phyloP scores from a whole-genome alignment of 1,139 yeast genomes.

The Kazachstania sp. region DNA sequence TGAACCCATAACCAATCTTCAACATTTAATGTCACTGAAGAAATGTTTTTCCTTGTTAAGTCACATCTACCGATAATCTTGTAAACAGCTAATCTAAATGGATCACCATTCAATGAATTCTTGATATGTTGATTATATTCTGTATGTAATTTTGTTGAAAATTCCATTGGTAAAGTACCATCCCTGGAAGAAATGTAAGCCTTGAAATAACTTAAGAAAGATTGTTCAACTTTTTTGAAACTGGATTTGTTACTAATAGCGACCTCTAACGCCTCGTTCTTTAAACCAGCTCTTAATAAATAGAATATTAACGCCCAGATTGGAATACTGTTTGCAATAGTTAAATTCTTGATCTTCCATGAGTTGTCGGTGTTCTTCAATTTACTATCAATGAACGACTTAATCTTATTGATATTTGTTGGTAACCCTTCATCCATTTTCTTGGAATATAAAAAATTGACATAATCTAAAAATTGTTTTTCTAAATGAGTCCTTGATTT shows the following conservation, averaged over 20 bases:
- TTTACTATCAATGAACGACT: constrained; percentile 51
- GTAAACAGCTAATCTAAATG: constrained; percentile 83
- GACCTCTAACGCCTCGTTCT: constrained; percentile 64
- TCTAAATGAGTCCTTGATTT: constrained; percentile 62
- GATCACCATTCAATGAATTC: constrained; percentile 66
- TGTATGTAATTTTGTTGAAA: constrained; percentile 60
- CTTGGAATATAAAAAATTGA: constrained; percentile 63
- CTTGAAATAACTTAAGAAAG: constrained; percentile 72
- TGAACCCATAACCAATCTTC: constrained; percentile 99
- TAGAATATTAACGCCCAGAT: constrained; percentile 89
- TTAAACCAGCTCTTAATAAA: constrained; percentile 73
- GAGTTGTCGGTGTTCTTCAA: constrained; percentile 38
- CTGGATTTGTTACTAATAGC: constrained; percentile 44
- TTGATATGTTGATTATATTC: constrained; percentile 86
- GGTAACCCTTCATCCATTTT: constrained; percentile 59
- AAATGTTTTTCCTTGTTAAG: constrained; percentile 54
- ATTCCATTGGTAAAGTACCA: constrained; percentile 51
- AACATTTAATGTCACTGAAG: constrained; percentile 66
- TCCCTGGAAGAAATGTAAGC: constrained; percentile 57
- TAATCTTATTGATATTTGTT: constrained; percentile 60
- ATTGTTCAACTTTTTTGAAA: constrained; percentile 75
- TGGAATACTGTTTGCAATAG: constrained; percentile 72
- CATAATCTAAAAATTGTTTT: constrained; percentile 63
- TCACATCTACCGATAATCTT: constrained; percentile 91
- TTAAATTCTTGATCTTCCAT: constrained; percentile 45